phyloP scores from a whole-genome alignment of 148 eudicot species.

The Bassia scoparia region DNA sequence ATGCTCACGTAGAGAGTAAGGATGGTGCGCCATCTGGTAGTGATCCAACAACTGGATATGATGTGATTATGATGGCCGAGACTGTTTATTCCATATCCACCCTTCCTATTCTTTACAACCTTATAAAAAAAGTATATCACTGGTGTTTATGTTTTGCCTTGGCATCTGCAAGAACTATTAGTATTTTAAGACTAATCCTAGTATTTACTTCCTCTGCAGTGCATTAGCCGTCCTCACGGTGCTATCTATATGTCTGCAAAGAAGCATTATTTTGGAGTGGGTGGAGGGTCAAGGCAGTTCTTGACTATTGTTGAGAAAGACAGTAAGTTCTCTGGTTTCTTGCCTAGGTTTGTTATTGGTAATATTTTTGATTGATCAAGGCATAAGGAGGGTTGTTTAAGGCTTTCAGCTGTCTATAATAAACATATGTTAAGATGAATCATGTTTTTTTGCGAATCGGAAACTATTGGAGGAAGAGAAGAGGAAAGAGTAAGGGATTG shows the following conservation, averaged over 20 bases:
- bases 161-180: not conserved
- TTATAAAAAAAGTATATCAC: constrained; percentile 60
- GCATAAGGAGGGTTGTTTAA: not conserved
- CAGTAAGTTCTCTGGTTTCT: constrained; percentile 40
- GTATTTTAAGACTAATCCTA: not conserved
- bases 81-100: constrained; percentile 82
- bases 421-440: not conserved
- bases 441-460: too few species aligned
- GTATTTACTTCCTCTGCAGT: constrained; percentile 38
- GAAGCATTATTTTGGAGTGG: constrained; percentile 96
- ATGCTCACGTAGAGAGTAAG: constrained; percentile 26
- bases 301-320: constrained; percentile 79
- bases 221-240: constrained; percentile 56
- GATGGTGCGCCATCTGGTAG: constrained; percentile 16
- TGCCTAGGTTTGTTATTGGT: not conserved
- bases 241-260: constrained; percentile 90
- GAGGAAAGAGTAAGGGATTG: too few species aligned
- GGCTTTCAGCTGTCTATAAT: not conserved
- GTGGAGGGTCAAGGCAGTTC: constrained; percentile 90
- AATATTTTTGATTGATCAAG: not conserved
- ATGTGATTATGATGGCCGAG: constrained; percentile 96
- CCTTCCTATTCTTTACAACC: constrained; percentile 59
- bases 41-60: constrained; percentile 45
- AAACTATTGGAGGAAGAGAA: too few species aligned
- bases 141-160: constrained; percentile 2